Evolutionary conservation across 2,329 filamentous ascomycete genomes (phyloP).

Genomic region (Pseudogymnoascus verrucosus): DNA sequence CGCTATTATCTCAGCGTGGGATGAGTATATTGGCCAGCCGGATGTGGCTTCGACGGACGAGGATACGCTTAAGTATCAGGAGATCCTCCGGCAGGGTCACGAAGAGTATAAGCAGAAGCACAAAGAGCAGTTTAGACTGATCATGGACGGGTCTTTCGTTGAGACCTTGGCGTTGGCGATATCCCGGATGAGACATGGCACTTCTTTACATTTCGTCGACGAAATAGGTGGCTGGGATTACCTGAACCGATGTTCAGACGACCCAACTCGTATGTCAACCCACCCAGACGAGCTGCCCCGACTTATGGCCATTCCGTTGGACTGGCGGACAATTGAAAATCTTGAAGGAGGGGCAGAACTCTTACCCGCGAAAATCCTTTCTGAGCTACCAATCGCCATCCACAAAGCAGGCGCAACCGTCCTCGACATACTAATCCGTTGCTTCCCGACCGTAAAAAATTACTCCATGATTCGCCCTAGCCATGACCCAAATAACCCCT

Average conservation of each 20-base stretch:
- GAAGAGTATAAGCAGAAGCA: not conserved
- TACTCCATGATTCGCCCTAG: not conserved
- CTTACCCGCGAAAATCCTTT: not conserved
- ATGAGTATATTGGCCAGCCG: not conserved
- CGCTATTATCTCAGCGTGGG: not conserved
- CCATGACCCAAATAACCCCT: not conserved
- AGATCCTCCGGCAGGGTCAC: not conserved
- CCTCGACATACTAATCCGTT: not conserved
- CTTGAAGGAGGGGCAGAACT: not conserved
- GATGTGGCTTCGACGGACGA: not conserved
- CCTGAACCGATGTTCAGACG: not conserved
- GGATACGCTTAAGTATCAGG: not conserved
- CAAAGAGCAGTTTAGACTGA: not conserved
- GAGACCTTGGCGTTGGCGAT: not conserved
- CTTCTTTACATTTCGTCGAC: not conserved
- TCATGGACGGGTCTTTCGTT: constrained; percentile 1
- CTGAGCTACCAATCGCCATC: constrained; percentile 3
- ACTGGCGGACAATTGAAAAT: not conserved
- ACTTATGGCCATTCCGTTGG: not conserved
- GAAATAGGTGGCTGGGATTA: not conserved
- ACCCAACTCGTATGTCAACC: not conserved
- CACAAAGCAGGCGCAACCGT: not conserved
- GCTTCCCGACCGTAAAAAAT: not conserved
- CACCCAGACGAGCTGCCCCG: not conserved
- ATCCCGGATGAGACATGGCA: not conserved